These are phyloP conservation scores for Graphiopsis chlorocephala DNA, from an alignment of 2,329 filamentous ascomycete species.

Conservation along the genomic window DNA sequence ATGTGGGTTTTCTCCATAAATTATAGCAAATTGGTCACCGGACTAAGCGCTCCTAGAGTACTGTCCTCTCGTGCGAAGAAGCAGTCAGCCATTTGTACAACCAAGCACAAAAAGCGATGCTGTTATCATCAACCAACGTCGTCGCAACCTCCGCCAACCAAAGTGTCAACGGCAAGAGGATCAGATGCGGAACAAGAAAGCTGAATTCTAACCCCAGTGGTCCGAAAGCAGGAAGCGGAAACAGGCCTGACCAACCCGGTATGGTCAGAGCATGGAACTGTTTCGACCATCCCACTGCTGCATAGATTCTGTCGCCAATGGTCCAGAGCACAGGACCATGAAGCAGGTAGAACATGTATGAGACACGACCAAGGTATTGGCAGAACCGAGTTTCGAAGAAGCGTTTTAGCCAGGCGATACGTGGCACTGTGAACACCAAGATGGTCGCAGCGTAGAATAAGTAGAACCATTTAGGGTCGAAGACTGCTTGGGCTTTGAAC, in stretches of 20 bases:
- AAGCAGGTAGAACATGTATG: conserved; percentile 62
- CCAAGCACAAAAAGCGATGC: conserved; percentile 57
- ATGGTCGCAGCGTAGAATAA: conserved; percentile 48
- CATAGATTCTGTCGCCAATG: conserved; percentile 62
- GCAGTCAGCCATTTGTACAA: conserved; percentile 47
- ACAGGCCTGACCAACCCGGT: conserved; percentile 55
- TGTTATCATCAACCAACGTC: conserved; percentile 57
- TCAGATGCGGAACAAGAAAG: conserved; percentile 59
- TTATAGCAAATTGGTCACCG: background rate
- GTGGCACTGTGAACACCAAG: conserved; percentile 55
- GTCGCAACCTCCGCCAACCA: conserved; percentile 59
- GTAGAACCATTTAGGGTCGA: conserved; percentile 23
- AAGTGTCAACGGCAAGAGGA: conserved; percentile 59
- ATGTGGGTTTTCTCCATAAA: background rate
- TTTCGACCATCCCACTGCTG: conserved; percentile 56
- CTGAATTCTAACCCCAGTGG: conserved; percentile 60
- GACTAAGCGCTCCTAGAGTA: background rate
- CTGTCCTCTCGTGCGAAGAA: background rate
- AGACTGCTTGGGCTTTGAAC: conserved; percentile 41
- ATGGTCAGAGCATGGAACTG: conserved; percentile 51
- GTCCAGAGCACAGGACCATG: conserved; percentile 62
- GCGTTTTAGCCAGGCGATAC: conserved; percentile 55
- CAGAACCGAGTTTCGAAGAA: conserved; percentile 60
- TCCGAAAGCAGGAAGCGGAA: conserved; percentile 55
- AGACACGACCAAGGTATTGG: conserved; percentile 62